Base-by-base conservation (phyloP, 192 early-diverging fungal species). In the Coemansia sp. region DNA sequence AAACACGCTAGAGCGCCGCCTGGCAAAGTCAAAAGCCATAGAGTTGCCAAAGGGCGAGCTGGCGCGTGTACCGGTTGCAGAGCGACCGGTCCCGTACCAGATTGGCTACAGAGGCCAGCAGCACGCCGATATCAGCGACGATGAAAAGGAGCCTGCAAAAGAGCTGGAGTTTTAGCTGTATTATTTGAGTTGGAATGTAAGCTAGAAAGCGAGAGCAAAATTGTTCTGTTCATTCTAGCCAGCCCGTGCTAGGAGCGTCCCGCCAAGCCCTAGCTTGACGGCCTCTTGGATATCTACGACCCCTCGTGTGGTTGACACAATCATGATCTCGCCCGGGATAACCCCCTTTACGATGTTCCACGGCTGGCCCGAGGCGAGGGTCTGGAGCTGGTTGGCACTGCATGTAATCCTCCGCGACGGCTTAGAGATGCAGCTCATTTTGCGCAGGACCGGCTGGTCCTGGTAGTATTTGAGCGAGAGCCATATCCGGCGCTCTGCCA, bases 391-490 rank as follows among this genome's bases (percentile, higher is more conserved):
- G 36, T 87, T 79, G n/a, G 91, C 83, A 36, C 87, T 87, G 70
- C 92, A 92, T 73, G 79, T 86, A 57, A 98, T 79, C 63, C 88
- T 87, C 59, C 92, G 88, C 9, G 89, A 91, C 3, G 94, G 92
- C 71, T 94, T 95, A 63, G 89, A 91, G n/a, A 99, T 85, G 24
- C 87, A 86, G 14, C 70, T 75, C 89, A 99, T 92, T 26, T 82
- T 77, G 36, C 83, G 80, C 37, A 99, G 75, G 21, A 93, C 94
- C 23, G 96, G 92, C 46, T 82, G 61, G 60, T 92, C 88, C 56
- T 94, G 85, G 69, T 87, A 83, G 88, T 96, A 99, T 83, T 99
- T 99, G 57, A 99, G 87, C 51, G 91, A 86, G 35, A 99, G 86
- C 96, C 96, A 99, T 33, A 99, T 73, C 20, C 92, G 86, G 28